phyloP scores from a whole-genome alignment of 192 early-diverging fungal species.

The Jimgerdemannia flammicorona region DNA sequence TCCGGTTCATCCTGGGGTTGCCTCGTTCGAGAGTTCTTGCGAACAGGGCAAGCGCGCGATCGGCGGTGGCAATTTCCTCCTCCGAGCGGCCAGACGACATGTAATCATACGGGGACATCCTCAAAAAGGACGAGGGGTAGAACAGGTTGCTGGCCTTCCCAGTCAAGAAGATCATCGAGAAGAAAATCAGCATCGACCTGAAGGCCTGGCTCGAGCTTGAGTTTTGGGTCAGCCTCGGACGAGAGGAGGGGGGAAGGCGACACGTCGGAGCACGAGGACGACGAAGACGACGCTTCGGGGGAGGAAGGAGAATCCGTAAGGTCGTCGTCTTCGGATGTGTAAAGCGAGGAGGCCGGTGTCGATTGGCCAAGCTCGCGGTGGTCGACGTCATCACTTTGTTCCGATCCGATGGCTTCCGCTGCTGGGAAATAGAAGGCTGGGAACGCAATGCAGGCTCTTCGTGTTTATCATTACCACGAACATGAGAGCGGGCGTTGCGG shows the following conservation, averaged over 20 bases:
- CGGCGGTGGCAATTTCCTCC: neutral
- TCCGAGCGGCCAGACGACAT: neutral
- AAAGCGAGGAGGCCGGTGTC: neutral
- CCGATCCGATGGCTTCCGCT: constrained; percentile 32
- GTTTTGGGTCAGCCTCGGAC: constrained; percentile 4
- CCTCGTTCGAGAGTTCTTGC: neutral
- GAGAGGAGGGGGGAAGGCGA: constrained; percentile 9
- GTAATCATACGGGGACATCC: neutral
- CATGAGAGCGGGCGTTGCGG: neutral
- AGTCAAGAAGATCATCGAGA: constrained; percentile 34
- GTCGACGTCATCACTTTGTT: constrained; percentile 9
- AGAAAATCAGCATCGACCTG: constrained; percentile 8
- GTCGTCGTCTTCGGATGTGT: neutral
- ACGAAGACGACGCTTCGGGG: constrained; percentile 20
- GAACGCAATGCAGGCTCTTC: constrained; percentile 1
- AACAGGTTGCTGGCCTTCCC: constrained; percentile 26
- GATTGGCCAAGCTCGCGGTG: neutral
- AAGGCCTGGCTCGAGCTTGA: constrained; percentile 7
- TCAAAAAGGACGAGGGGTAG: neutral
- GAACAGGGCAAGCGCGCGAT: neutral
- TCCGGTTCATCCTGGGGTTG: neutral
- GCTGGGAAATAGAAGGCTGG: constrained; percentile 26
- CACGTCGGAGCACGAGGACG: constrained; percentile 24
- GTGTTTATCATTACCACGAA: neutral
- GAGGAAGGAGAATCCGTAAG: constrained; percentile 3